These are phyloP conservation scores for Penicillium canescens DNA, from an alignment of 495 filamentous ascomycete species.

Conservation along the genomic window DNA sequence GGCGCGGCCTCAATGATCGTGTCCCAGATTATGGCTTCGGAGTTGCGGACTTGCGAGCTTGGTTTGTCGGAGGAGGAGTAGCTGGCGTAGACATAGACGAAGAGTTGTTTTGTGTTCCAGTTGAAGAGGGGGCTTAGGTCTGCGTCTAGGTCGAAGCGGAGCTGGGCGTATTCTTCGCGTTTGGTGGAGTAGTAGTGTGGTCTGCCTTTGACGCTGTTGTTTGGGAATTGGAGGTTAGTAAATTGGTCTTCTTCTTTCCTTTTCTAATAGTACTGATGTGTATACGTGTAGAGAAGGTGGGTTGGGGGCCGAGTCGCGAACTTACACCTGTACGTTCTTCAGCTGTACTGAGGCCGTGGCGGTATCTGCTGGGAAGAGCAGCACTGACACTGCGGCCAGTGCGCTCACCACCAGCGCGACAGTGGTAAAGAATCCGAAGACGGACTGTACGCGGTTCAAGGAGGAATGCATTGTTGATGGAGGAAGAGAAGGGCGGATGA, in stretches of 20 bases:
- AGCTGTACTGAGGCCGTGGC: slow-evolving; percentile 65
- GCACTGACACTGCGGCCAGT: slow-evolving; percentile 74
- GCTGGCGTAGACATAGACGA: slow-evolving; percentile 87
- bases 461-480: slow-evolving; percentile 76
- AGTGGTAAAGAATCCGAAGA: slow-evolving; percentile 97
- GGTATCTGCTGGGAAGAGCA: slow-evolving; percentile 64
- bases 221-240: background rate
- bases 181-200: slow-evolving; percentile 92
- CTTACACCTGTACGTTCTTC: slow-evolving; percentile 85
- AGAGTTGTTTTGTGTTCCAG: slow-evolving; percentile 99
- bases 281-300: background rate
- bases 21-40: slow-evolving; percentile 93
- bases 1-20: slow-evolving; percentile 76
- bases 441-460: slow-evolving; percentile 80
- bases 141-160: slow-evolving; percentile 87
- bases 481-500: slow-evolving; percentile 21
- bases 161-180: slow-evolving; percentile 90
- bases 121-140: slow-evolving; percentile 92
- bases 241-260: background rate
- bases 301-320: slow-evolving; percentile 6
- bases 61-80: slow-evolving; percentile 62
- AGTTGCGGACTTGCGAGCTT: slow-evolving; percentile 34
- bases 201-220: slow-evolving; percentile 74
- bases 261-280: background rate
- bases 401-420: slow-evolving; percentile 80